A percentile compares a stretch with the other conserved stretches of the same genome.
Evolutionary conservation across 805 yeast species (phyloP).

Genomic region (Aciculoconidium aculeatum): DNA sequence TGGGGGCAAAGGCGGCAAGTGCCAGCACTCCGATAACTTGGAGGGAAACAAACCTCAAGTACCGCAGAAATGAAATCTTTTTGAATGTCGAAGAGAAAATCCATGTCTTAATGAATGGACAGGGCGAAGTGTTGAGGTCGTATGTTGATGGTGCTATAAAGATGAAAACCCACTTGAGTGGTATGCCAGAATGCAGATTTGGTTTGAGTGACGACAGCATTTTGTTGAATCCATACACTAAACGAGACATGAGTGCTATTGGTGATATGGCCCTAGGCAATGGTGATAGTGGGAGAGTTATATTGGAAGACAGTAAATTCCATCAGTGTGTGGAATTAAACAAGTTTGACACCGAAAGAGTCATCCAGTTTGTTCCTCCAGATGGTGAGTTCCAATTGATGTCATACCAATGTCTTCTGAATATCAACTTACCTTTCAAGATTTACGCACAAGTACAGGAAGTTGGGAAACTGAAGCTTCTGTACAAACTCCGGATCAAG

Average conservation of each 20-base stretch:
- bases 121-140: slow-evolving; percentile 59
- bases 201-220: slow-evolving; percentile 57
- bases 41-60: slow-evolving; percentile 66
- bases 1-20: slow-evolving; percentile 5
- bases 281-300: slow-evolving; percentile 39
- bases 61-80: slow-evolving; percentile 75
- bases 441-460: slow-evolving; percentile 50
- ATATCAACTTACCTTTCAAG: slow-evolving; percentile 64
- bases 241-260: background rate
- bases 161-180: slow-evolving; percentile 67
- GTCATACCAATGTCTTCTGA: slow-evolving; percentile 49
- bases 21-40: slow-evolving; percentile 43
- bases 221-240: slow-evolving; percentile 11
- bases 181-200: slow-evolving; percentile 78
- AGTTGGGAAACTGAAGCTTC: slow-evolving; percentile 40
- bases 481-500: slow-evolving; percentile 54
- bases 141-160: slow-evolving; percentile 72
- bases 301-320: slow-evolving; percentile 72
- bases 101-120: slow-evolving; percentile 60
- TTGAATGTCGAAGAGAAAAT: slow-evolving; percentile 73
- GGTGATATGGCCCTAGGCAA: slow-evolving; percentile 11
- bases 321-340: slow-evolving; percentile 81
- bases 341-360: slow-evolving; percentile 57
- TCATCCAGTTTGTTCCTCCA: slow-evolving; percentile 76
- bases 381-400: slow-evolving; percentile 83